Conservation (phyloP, 2,329 filamentous ascomycete genomes). For the Teratosphaeria zuluensis region DNA sequence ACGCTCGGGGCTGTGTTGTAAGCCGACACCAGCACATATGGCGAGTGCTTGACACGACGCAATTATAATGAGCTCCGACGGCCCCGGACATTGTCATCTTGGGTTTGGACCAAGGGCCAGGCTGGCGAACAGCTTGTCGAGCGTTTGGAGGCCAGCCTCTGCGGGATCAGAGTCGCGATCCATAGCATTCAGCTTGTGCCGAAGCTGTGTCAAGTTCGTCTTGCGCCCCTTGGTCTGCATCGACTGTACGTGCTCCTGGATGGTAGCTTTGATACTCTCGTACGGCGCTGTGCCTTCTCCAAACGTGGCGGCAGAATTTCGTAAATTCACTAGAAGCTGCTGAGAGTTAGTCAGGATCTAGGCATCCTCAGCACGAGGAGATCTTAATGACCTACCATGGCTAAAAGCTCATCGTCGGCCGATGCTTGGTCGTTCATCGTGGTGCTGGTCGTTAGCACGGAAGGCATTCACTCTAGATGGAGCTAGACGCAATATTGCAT, state of each 20-base stretch:
- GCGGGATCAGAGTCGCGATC: background rate
- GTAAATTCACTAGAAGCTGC: constrained; percentile 27
- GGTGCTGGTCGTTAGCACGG: background rate
- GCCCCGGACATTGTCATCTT: background rate
- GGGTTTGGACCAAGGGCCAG: background rate
- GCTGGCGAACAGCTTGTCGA: background rate
- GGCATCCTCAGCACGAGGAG: background rate
- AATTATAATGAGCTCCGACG: background rate
- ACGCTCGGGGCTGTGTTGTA: too few relatives aligned
- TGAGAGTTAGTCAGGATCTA: background rate
- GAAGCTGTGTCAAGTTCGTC: constrained; percentile 14
- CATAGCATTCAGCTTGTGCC: background rate
- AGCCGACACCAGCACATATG: background rate
- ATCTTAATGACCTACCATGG: constrained; percentile 8
- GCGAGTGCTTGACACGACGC: background rate
- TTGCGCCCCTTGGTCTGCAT: constrained; percentile 18
- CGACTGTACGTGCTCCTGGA: constrained; percentile 23
- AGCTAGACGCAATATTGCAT: too few relatives aligned
- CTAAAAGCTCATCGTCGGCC: constrained; percentile 17
- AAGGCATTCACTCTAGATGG: too few relatives aligned
- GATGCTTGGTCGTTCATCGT: background rate
- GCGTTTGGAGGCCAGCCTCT: background rate
- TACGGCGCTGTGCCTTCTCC: constrained; percentile 24
- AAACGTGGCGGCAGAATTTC: constrained; percentile 27
- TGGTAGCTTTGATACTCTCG: constrained; percentile 18